Evolutionary conservation across 2,329 filamentous ascomycete genomes (phyloP).

Genomic region (Plenodomus biglobosus): DNA sequence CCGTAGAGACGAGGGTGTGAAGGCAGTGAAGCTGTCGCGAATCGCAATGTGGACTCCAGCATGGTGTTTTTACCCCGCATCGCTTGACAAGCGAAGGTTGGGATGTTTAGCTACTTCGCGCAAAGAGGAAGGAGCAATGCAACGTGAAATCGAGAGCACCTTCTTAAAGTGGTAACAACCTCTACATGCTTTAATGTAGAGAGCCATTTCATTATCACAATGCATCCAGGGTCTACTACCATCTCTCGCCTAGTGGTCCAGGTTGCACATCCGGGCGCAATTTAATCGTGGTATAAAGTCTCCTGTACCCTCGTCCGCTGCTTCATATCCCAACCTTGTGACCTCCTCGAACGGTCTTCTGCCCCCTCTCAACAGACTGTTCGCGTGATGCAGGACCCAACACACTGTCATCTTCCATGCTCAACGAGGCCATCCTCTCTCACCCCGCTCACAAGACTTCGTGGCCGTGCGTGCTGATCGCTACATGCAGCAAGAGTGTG

Average conservation of each 20-base stretch:
- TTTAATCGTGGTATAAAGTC: slow-evolving; percentile 2
- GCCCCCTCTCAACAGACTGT: background rate
- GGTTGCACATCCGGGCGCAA: slow-evolving; percentile 1
- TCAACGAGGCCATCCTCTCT: slow-evolving; percentile 8
- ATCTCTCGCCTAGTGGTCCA: background rate
- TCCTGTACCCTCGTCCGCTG: slow-evolving; percentile 6
- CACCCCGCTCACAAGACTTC: slow-evolving; percentile 3
- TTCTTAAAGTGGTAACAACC: slow-evolving; percentile 21
- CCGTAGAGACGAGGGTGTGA: too few relatives aligned
- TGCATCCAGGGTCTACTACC: background rate
- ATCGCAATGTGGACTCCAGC: background rate
- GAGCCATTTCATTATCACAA: background rate
- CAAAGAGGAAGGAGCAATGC: background rate
- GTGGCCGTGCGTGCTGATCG: background rate
- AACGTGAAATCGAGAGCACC: slow-evolving; percentile 13
- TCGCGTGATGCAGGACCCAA: slow-evolving; percentile 1
- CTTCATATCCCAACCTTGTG: slow-evolving; percentile 11
- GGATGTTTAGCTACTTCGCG: background rate
- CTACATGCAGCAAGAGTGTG: background rate
- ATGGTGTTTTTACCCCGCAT: background rate
- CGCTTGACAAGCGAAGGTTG: background rate
- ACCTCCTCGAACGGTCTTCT: background rate
- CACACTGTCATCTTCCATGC: background rate
- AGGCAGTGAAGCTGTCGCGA: background rate
- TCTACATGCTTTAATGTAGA: slow-evolving; percentile 4